A percentile compares a stretch with the other conserved stretches of the same genome.
phyloP scores from a whole-genome alignment of 1,139 yeast species.

The Protomyces gravidus region DNA sequence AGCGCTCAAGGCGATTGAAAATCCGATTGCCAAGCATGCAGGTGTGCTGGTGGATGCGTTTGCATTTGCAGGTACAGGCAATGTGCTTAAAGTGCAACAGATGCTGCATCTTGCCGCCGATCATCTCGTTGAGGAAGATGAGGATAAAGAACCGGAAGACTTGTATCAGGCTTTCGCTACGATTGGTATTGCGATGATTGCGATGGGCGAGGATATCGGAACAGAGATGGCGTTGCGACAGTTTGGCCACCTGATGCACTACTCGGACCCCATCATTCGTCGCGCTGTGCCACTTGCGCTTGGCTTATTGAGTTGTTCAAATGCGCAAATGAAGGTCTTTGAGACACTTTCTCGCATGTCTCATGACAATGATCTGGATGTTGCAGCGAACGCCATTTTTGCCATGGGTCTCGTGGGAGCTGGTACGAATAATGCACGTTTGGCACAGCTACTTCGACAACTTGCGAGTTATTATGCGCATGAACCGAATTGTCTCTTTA shows the following conservation, averaged over 20 bases:
- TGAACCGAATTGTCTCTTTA: conserved; percentile 84
- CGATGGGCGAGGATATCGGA: conserved; percentile 98
- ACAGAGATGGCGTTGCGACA: conserved; percentile 97
- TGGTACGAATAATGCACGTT: conserved; percentile 96
- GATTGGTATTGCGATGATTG: conserved; percentile 86
- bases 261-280: conserved; percentile 86
- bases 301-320: conserved; percentile 89
- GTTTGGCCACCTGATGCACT: conserved; percentile 91
- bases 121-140: conserved; percentile 46
- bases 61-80: conserved; percentile 97
- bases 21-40: conserved; percentile 83
- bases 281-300: conserved; percentile 96
- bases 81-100: conserved; percentile 89
- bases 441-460: conserved; percentile 91
- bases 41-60: conserved; percentile 88
- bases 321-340: conserved; percentile 95
- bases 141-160: conserved; percentile 49
- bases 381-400: conserved; percentile 90
- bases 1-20: conserved; percentile 91
- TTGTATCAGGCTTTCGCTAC: conserved; percentile 76
- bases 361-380: conserved; percentile 91
- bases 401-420: conserved; percentile 98
- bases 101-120: conserved; percentile 71
- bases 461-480: conserved; percentile 88
- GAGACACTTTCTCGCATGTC: conserved; percentile 94